phyloP scores from a whole-genome alignment of 2,329 filamentous ascomycete genomes.

The Coniochaeta hoffmannii region DNA sequence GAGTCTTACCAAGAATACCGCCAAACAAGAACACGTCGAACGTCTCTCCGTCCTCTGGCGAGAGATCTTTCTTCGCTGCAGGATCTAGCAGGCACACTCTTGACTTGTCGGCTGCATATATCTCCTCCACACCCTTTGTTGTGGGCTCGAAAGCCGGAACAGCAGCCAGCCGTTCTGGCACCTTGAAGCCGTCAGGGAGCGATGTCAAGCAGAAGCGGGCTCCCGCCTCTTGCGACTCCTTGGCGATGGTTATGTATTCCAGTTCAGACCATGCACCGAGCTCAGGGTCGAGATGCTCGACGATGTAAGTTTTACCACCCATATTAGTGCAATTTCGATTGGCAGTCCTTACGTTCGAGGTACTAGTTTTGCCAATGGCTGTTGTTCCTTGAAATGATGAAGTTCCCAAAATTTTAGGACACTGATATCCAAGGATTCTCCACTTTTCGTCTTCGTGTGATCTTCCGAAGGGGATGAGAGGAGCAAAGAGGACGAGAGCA shows the following conservation, averaged over 20 bases:
- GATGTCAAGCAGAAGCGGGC: conserved; percentile 77
- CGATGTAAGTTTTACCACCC: conserved; percentile 67
- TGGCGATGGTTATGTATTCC: conserved; percentile 83
- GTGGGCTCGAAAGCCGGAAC: conserved; percentile 63
- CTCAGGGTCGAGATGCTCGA: conserved; percentile 94
- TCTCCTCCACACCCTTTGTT: conserved; percentile 69
- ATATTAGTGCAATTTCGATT: too few relatives aligned
- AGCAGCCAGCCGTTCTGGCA: conserved; percentile 49
- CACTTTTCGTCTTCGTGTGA: background rate
- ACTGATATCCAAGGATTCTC: background rate
- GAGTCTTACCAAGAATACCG: conserved; percentile 73
- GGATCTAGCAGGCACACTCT: conserved; percentile 88
- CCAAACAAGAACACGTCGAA: conserved; percentile 96
- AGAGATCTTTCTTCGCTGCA: conserved; percentile 70
- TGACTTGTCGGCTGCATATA: conserved; percentile 66
- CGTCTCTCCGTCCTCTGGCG: conserved; percentile 69
- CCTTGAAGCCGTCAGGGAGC: conserved; percentile 60
- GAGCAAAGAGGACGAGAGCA: too few relatives aligned
- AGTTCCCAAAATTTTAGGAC: background rate
- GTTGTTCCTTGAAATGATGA: background rate
- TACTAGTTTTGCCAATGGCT: background rate
- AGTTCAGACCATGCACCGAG: conserved; percentile 89
- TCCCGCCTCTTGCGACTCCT: conserved; percentile 62
- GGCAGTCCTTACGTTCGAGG: too few relatives aligned
- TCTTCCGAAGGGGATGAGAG: too few relatives aligned